Evolutionary conservation across 1,284 basidiomycete species (phyloP).

Genomic region (Pisolithus thermaeus): DNA sequence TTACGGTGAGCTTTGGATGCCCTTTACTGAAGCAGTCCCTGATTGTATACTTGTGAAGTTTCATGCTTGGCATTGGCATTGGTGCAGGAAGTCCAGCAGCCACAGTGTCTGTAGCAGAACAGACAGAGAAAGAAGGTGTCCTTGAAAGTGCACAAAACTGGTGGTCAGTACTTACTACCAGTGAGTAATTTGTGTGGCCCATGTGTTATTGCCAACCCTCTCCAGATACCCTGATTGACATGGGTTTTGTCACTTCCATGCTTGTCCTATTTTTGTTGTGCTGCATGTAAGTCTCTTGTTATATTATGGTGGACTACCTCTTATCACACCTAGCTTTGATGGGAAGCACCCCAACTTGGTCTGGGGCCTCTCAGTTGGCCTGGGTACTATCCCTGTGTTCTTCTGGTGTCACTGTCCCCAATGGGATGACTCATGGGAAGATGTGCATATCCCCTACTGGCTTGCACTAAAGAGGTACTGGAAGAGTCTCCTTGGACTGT

Average conservation of each 20-base stretch:
- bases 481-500: slow-evolving; percentile 61
- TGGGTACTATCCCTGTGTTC: slow-evolving; percentile 79
- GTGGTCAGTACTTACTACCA: slow-evolving; percentile 86
- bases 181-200: slow-evolving; percentile 35
- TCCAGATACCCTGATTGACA: slow-evolving; percentile 80
- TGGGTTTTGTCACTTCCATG: slow-evolving; percentile 81
- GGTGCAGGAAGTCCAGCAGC: slow-evolving; percentile 92
- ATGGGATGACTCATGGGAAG: slow-evolving; percentile 71
- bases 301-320: neutral
- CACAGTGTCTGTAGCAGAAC: slow-evolving; percentile 85
- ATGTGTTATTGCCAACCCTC: neutral
- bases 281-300: slow-evolving; percentile 61
- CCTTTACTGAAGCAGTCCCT: too few species aligned
- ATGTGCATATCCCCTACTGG: slow-evolving; percentile 68
- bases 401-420: slow-evolving; percentile 72
- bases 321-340: slow-evolving; percentile 50
- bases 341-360: slow-evolving; percentile 75
- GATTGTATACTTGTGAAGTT: slow-evolving; percentile 33
- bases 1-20: too few species aligned
- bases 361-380: slow-evolving; percentile 84
- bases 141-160: slow-evolving; percentile 76
- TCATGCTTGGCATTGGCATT: slow-evolving; percentile 77
- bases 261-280: slow-evolving; percentile 82
- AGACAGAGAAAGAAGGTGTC: slow-evolving; percentile 79
- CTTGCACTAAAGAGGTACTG: slow-evolving; percentile 83